A percentile compares a stretch with the other conserved stretches of the same genome.
These are phyloP conservation scores for Metarhizium anisopliae DNA, from an alignment of 2,329 filamentous ascomycete species.

Conservation along the genomic window DNA sequence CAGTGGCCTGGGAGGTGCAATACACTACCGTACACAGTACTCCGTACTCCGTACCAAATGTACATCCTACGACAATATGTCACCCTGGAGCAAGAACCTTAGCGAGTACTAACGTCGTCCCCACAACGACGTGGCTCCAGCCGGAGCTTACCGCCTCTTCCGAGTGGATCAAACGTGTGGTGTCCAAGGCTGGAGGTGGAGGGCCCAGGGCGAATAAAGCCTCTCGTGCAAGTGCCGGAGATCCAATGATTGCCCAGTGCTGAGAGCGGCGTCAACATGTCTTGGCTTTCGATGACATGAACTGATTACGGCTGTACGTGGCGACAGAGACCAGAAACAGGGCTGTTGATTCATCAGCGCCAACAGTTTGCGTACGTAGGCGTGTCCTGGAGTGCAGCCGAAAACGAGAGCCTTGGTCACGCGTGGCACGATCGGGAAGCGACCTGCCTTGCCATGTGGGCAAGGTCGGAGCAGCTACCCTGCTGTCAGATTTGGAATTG, in stretches of 20 bases:
- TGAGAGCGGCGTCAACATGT: not conserved
- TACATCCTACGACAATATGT: no score
- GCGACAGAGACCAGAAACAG: not conserved
- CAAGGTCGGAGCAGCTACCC: not conserved
- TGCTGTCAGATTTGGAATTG: not conserved
- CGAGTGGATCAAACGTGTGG: conserved; percentile 4
- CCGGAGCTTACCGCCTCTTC: conserved; percentile 6
- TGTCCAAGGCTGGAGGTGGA: not conserved
- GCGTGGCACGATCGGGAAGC: not conserved
- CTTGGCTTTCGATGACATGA: not conserved
- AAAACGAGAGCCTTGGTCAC: not conserved
- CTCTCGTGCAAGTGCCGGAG: not conserved
- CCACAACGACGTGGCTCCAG: conserved; percentile 7
- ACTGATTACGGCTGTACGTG: not conserved
- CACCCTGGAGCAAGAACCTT: not conserved
- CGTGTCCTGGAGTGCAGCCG: not conserved
- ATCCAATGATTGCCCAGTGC: not conserved
- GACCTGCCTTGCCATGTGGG: not conserved
- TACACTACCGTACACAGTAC: not conserved
- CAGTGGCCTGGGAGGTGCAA: not conserved
- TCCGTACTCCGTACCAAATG: not conserved
- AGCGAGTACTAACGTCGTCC: not conserved
- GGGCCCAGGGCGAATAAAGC: not conserved
- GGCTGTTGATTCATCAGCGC: not conserved
- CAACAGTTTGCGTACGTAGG: not conserved